Conservation (phyloP, 108 stramenopile species). For the Nitzschia palea region DNA sequence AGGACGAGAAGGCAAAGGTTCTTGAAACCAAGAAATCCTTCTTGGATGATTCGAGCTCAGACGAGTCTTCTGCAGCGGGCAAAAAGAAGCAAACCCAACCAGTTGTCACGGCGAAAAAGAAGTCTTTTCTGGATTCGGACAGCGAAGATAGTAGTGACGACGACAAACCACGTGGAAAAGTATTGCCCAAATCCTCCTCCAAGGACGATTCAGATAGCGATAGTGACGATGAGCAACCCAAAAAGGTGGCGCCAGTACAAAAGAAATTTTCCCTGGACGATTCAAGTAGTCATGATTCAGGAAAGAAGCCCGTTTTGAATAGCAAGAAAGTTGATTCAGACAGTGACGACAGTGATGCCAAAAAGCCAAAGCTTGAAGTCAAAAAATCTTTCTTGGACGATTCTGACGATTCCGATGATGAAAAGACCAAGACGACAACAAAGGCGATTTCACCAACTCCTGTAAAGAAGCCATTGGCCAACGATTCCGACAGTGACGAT, state of each 20-base stretch:
- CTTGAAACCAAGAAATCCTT: constrained; percentile 6
- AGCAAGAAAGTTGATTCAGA: too few species aligned
- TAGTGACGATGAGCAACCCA: constrained; percentile 1
- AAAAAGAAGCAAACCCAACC: too few species aligned
- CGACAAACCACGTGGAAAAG: not conserved
- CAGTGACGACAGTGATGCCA: not conserved
- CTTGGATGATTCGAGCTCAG: not conserved
- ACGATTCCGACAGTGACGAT: constrained; percentile 16
- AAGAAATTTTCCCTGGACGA: not conserved
- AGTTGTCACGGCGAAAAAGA: constrained; percentile 5
- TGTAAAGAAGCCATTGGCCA: not conserved
- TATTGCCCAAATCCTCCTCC: not conserved
- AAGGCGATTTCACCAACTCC: not conserved
- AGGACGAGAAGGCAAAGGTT: too few species aligned
- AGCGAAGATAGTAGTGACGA: constrained; percentile 5
- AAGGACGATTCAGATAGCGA: constrained; percentile 17
- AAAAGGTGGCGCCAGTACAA: not conserved
- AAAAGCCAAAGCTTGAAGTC: not conserved
- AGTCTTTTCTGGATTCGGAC: constrained; percentile 9
- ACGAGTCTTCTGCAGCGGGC: too few species aligned
- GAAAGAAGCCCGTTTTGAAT: too few species aligned
- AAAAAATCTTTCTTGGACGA: constrained; percentile 20
- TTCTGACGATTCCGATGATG: not conserved
- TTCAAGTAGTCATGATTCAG: too few species aligned
- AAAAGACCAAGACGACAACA: not conserved